Conservation (phyloP, 2,329 filamentous ascomycete genomes). For the Penicillium brevicompactum region DNA sequence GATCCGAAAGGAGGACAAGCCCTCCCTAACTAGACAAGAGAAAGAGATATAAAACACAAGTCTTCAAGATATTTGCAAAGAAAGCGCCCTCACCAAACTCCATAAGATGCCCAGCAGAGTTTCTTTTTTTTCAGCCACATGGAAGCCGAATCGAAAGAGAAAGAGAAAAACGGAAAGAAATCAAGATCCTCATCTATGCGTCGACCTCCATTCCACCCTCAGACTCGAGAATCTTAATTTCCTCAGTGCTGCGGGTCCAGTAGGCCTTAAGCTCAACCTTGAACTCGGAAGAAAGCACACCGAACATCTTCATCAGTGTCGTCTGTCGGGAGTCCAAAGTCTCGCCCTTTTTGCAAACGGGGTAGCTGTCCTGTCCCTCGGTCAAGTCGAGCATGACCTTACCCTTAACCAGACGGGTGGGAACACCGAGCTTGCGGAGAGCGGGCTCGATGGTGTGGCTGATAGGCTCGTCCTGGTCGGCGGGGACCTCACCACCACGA, state of each 20-base stretch:
- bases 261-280: slow-evolving; percentile 75
- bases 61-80: slow-evolving; percentile 26
- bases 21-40: slow-evolving; percentile 18
- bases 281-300: slow-evolving; percentile 88
- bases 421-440: slow-evolving; percentile 84
- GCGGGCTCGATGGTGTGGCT: slow-evolving; percentile 89
- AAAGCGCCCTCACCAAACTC: slow-evolving; percentile 40
- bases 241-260: slow-evolving; percentile 43
- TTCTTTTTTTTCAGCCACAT: slow-evolving; percentile 28
- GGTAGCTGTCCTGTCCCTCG: slow-evolving; percentile 59
- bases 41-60: slow-evolving; percentile 19
- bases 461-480: slow-evolving; percentile 81
- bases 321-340: slow-evolving; percentile 89
- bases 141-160: slow-evolving; percentile 19
- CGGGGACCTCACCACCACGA: slow-evolving; percentile 73
- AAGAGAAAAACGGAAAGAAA: slow-evolving; percentile 17
- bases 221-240: slow-evolving; percentile 43
- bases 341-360: slow-evolving; percentile 82
- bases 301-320: slow-evolving; percentile 89
- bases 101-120: slow-evolving; percentile 38
- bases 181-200: slow-evolving; percentile 23
- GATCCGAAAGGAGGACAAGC: slow-evolving; percentile 24
- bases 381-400: slow-evolving; percentile 72
- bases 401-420: slow-evolving; percentile 84
- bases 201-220: slow-evolving; percentile 48